Evolutionary conservation across 1,139 yeast genomes (phyloP).

Genomic region (Blastobotrys serpentis): DNA sequence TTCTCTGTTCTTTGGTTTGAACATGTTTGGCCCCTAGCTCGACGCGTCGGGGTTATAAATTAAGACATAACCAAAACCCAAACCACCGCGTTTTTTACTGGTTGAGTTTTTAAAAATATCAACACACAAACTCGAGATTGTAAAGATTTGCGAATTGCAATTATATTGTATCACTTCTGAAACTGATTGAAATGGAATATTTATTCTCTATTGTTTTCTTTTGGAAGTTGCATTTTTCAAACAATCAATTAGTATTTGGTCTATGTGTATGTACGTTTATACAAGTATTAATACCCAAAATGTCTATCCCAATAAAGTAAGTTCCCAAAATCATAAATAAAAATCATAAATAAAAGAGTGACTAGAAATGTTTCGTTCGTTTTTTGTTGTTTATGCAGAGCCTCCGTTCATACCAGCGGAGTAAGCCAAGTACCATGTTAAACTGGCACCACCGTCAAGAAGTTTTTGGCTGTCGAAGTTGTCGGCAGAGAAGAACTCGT

Average conservation of each 20-base stretch:
- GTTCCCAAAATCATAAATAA: background rate
- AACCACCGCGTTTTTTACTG: no score
- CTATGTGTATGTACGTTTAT: background rate
- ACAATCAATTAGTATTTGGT: no score
- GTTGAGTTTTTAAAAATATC: no score
- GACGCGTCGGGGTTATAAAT: background rate
- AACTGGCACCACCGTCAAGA: constrained; percentile 85
- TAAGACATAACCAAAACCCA: no score
- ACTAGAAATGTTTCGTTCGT: background rate
- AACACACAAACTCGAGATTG: no score
- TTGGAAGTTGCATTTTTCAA: background rate
- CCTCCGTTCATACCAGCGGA: constrained; percentile 48
- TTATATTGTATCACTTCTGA: no score
- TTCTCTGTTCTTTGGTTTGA: constrained; percentile 4
- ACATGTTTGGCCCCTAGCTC: background rate
- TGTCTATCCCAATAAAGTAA: constrained; percentile 1
- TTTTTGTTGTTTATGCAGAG: background rate
- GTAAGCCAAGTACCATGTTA: constrained; percentile 86
- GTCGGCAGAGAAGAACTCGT: constrained; percentile 60
- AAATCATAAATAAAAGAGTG: background rate
- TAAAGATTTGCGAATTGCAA: no score
- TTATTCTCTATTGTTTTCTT: background rate
- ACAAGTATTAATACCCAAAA: background rate
- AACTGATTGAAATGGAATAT: background rate
- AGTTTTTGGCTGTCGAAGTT: constrained; percentile 46